phyloP scores from a whole-genome alignment of 805 yeast species.

The Komagataella pseudopastoris region DNA sequence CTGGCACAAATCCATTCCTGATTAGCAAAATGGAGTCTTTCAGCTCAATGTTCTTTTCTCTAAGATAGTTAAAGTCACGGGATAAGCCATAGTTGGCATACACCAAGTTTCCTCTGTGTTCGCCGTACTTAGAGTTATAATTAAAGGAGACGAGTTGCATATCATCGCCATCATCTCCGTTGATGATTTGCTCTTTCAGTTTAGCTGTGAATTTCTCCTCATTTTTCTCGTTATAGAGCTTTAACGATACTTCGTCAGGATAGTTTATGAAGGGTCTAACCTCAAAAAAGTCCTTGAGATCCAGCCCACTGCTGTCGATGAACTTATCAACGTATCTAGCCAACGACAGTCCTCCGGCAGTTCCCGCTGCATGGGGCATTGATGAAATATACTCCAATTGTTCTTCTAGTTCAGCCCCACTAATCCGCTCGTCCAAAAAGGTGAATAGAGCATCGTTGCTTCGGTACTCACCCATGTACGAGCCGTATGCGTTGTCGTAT shows the following conservation, averaged over 20 bases:
- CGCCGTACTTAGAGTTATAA: slow-evolving; percentile 53
- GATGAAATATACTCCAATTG: slow-evolving; percentile 61
- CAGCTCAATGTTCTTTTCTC: slow-evolving; percentile 21
- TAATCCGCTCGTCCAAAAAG: slow-evolving; percentile 37
- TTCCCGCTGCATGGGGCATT: slow-evolving; percentile 82
- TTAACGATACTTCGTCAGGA: slow-evolving; percentile 29
- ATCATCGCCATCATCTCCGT: slow-evolving; percentile 7
- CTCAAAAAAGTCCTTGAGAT: slow-evolving; percentile 32
- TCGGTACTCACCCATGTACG: slow-evolving; percentile 44
- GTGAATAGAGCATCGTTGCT: slow-evolving; percentile 39
- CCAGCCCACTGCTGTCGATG: slow-evolving; percentile 44
- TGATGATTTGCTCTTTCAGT: background rate
- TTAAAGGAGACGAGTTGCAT: slow-evolving; percentile 41
- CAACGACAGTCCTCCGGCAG: slow-evolving; percentile 69
- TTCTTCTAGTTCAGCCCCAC: slow-evolving; percentile 43
- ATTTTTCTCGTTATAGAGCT: slow-evolving; percentile 12
- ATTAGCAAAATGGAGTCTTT: slow-evolving; percentile 44
- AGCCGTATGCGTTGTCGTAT: slow-evolving; percentile 26
- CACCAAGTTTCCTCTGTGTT: slow-evolving; percentile 35
- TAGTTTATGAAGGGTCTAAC: slow-evolving; percentile 50
- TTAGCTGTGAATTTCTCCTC: background rate
- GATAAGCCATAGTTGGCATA: slow-evolving; percentile 57
- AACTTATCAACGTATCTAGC: slow-evolving; percentile 51
- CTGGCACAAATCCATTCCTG: slow-evolving; percentile 31
- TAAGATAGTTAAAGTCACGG: slow-evolving; percentile 34